These are phyloP conservation scores for Teratosphaeria viscida DNA, from an alignment of 2,329 filamentous ascomycete genomes.

Conservation along the genomic window DNA sequence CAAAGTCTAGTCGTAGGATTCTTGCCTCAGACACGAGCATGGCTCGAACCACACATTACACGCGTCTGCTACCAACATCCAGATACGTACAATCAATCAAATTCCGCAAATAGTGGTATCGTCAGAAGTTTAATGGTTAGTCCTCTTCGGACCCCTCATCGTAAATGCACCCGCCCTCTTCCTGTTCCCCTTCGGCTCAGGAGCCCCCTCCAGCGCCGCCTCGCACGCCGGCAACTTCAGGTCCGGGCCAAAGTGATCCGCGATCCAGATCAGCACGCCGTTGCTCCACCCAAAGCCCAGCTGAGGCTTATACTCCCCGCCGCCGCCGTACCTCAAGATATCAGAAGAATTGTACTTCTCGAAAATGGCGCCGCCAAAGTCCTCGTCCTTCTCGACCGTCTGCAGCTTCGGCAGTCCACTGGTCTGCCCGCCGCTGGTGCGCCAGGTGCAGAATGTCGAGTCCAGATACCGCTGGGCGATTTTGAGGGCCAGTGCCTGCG, in stretches of 20 bases:
- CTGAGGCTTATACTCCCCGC: constrained; percentile 59
- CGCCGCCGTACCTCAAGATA: constrained; percentile 51
- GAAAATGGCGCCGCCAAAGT: constrained; percentile 52
- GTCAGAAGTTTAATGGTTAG: neutral
- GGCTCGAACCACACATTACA: too few relatives aligned
- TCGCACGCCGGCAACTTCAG: constrained; percentile 42
- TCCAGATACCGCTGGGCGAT: constrained; percentile 58
- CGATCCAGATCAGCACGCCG: constrained; percentile 56
- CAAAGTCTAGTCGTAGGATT: too few relatives aligned
- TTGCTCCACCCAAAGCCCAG: constrained; percentile 64
- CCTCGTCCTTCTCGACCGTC: constrained; percentile 31
- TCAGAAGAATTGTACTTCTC: constrained; percentile 57
- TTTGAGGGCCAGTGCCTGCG: constrained; percentile 46
- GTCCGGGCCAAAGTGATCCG: constrained; percentile 49
- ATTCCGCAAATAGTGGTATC: neutral
- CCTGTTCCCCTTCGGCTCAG: neutral
- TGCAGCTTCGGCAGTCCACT: constrained; percentile 40
- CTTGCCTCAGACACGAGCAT: too few relatives aligned
- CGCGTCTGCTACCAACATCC: neutral
- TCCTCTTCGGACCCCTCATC: neutral
- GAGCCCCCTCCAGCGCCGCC: neutral
- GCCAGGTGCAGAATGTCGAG: constrained; percentile 61
- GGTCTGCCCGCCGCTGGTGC: constrained; percentile 54
- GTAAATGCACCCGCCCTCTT: neutral
- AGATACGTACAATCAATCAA: neutral